Base-by-base conservation (phyloP, 768 basidiomycete species). In the Kwoniella mangroviensis region DNA sequence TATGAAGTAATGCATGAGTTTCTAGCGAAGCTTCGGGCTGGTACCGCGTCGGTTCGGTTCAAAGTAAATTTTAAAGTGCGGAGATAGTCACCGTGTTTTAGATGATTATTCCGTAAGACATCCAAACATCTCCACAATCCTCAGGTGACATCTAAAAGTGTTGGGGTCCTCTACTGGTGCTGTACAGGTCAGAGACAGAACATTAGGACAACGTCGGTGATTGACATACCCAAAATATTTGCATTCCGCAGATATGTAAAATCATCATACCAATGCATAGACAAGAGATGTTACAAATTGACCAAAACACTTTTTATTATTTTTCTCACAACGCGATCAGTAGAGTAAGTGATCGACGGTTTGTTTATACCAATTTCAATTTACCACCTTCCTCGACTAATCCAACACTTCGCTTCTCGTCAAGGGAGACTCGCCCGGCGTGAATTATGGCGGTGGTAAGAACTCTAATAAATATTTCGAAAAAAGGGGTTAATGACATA, bases 361-460 rank as follows among this genome's bases (percentile, higher is more conserved):
- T 9, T 24, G 21, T 54, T 21, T 76, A 78, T 45, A 76, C 69
- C 15, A 79, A 70, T 64, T 75, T 76, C 56, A 69, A 65, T 51
- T 75, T 75, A 17, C 78, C 78, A 9, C 61, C 71, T 64, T 86
- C 86, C 84, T 89, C 88, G 85, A 86, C 89, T 82, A 97, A 91
- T 40, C 85, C 86, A 61, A 96, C 93, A 7, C 91, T 87, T 71
- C 93, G 85, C 85, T 91, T 92, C 87, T 96, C 93, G 82, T 96
- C 93, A 66, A 96, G 84, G 78, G 91, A 92, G 81, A 93, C 90
- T 65, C 94, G 88, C 15, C 94, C 94, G 28, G 94, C 94, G 72
- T 95, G 89, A 74, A 96, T 87, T 80, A 96, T 81, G 7, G 82
- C 83, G 21, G 83, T 84, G 13, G 82, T 82, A 17, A 81, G 56